Evolutionary conservation across 1,139 yeast genomes (phyloP).

Genomic region (Wickerhamomyces sp.): DNA sequence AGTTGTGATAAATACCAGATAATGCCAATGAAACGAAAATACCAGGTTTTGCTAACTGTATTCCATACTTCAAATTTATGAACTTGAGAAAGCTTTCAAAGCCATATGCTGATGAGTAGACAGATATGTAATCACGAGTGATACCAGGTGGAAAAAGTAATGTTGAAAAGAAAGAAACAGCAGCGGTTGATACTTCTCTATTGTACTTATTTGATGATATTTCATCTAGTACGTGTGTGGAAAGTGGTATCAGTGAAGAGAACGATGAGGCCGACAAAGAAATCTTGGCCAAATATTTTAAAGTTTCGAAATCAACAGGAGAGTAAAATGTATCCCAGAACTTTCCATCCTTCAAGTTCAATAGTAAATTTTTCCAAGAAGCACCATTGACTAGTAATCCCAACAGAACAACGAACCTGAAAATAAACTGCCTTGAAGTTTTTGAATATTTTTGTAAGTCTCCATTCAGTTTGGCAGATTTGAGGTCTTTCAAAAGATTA

Average conservation of each 20-base stretch:
- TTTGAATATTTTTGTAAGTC: background rate
- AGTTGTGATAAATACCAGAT: constrained; percentile 8
- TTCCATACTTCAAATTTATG: background rate
- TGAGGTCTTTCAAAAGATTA: constrained; percentile 8
- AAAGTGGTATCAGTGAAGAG: constrained; percentile 4
- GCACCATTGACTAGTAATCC: constrained; percentile 5
- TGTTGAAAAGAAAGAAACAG: constrained; percentile 2
- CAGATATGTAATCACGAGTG: constrained; percentile 6
- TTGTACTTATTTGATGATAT: background rate
- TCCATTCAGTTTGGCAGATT: background rate
- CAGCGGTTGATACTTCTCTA: constrained; percentile 2
- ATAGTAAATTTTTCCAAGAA: background rate
- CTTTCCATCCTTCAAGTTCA: background rate
- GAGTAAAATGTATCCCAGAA: no score
- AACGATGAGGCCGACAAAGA: background rate
- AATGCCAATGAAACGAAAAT: constrained; percentile 5
- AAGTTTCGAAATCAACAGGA: background rate
- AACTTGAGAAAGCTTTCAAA: constrained; percentile 6
- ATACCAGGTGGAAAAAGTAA: constrained; percentile 2
- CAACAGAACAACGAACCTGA: constrained; percentile 6
- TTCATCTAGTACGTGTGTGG: background rate
- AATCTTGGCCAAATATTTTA: background rate
- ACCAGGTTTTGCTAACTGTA: background rate
- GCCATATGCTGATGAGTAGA: constrained; percentile 6
- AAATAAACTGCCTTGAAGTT: constrained; percentile 2